These are phyloP conservation scores for Trichoderma endophyticum DNA, from an alignment of 2,329 filamentous ascomycete genomes.

Conservation along the genomic window DNA sequence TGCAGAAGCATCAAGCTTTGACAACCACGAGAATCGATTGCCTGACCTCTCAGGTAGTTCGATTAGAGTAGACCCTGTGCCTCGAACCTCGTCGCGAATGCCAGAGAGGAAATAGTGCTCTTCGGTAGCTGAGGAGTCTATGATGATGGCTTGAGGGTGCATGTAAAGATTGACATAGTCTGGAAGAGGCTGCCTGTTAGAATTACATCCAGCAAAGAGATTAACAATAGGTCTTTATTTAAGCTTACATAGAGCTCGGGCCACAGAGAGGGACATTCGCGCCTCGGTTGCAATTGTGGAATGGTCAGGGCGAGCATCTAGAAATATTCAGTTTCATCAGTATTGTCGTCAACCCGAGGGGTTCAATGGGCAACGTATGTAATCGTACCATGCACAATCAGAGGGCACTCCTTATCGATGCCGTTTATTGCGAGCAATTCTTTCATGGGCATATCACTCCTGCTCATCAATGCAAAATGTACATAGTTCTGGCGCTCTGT, in stretches of 20 bases:
- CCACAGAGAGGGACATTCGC: slow-evolving; percentile 64
- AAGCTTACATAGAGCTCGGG: slow-evolving; percentile 59
- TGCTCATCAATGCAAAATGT: slow-evolving; percentile 76
- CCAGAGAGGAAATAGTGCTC: slow-evolving; percentile 64
- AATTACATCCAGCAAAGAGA: slow-evolving; percentile 3
- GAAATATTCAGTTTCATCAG: slow-evolving; percentile 23
- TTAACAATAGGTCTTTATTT: neutral
- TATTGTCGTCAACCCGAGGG: neutral
- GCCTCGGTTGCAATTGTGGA: slow-evolving; percentile 64
- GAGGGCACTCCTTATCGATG: slow-evolving; percentile 65
- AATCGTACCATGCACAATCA: slow-evolving; percentile 55
- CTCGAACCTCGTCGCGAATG: slow-evolving; percentile 52
- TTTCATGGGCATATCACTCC: slow-evolving; percentile 65
- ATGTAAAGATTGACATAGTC: slow-evolving; percentile 70
- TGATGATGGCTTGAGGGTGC: slow-evolving; percentile 71
- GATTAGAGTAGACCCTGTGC: slow-evolving; percentile 62
- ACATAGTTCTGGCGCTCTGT: slow-evolving; percentile 65
- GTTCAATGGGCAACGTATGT: neutral
- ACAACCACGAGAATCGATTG: slow-evolving; percentile 71
- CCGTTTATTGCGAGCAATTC: slow-evolving; percentile 76
- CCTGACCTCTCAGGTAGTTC: slow-evolving; percentile 65
- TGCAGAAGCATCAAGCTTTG: slow-evolving; percentile 69
- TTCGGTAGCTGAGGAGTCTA: slow-evolving; percentile 66
- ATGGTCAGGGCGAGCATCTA: slow-evolving; percentile 75
- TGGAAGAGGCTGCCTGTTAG: neutral